Base-by-base conservation (phyloP, 176 grass and related monocot species). In the Zoysia pacifica region DNA sequence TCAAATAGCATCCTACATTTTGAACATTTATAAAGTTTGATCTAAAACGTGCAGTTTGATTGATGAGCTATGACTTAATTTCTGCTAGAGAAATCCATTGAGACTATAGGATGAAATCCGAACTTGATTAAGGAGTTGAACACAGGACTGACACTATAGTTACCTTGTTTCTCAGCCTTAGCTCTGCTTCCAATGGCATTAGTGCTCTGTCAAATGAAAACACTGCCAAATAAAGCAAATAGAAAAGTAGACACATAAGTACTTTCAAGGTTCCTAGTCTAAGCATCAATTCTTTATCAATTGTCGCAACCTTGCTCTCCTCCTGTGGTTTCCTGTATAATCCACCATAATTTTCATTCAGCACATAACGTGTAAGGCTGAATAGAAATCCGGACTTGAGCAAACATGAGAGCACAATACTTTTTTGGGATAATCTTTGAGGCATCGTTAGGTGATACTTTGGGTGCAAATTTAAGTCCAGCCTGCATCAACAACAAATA, bases 311-410 rank as follows among this genome's bases (percentile, higher is more conserved):
- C 79, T 90, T 75, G 47, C 3, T 75, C 61, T 82, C 73, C 73
- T 91, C 81, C 67, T 70, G 2, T 73, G 35, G 81, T 73, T 87
- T 76, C 76, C 89, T 91, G 41, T 51, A 84, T 6, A 59, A 71
- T 51, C n/a, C 47, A 82, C 7, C 18, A 83, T 62, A 68, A 62
- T 5, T 67, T 28, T 79, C 51, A 79, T 73, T 78, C 61, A 46
- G 59, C 50, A 68, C 4, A 64, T 36, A 73, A 49, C 28, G 64
- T 56, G 50, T 10, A n/a, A 10, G 9, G 62, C 70, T 72, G 48
- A 37, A 80, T 28, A 40, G 9, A 7, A 39, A 44, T 54, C 44
- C 0, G 37, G 70, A 39, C 6, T 46, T 45, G 12, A 61, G 20
- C 9, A 70, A 76, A 67, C 6, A 86, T 69, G 20, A 64, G 45